Base-by-base conservation (phyloP, 257 asterid species). In the Ehretia macrophylla region DNA sequence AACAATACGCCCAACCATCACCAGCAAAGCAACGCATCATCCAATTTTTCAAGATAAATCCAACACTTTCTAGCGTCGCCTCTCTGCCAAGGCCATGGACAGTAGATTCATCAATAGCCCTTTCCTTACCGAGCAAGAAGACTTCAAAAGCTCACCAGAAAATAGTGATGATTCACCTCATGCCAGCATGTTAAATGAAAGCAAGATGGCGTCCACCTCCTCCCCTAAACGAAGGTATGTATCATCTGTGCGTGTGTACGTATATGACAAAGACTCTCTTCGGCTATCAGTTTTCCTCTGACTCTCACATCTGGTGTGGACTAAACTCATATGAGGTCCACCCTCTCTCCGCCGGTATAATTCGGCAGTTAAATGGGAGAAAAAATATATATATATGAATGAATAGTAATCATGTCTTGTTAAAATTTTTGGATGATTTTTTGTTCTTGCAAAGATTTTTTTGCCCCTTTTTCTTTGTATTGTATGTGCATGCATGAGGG, bases 91-190 rank as follows among this genome's bases (percentile, higher is more conserved):
- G 97, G 70, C 65, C 47, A n/a, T n/a, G n/a, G n/a, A n/a, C n/a
- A 51, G 63, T 17, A 78, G 85, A 70, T 70, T n/a, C n/a, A n/a
- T 77, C 70, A 68, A 62, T 50, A 55, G 59, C 52, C 65, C 55
- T 56, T 74, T 73, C n/a, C 59, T 44, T 19, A 55, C 37, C 65
- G 77, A 82, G 58, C 83, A 63, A 16, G 95, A 83, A 22, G 95
- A 81, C 42, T 67, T 86, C 46, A 95, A 84, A 56, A 68, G 80
- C 56, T 88, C 95, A 45, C 85, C 88, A 17, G 88, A 84, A 52
- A 79, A 85, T 66, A 92, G 95, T 63, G 80, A 69, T 11, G 98
- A 78, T 46, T 91, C 96, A n/a, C 98, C 88, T 18, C 75, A 66
- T 63, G 74, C 83, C 65, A 63, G 78, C 72, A 68, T 72, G 66